phyloP scores from a whole-genome alignment of 2,329 filamentous ascomycete species.

The Domatiomyces catenatus region DNA sequence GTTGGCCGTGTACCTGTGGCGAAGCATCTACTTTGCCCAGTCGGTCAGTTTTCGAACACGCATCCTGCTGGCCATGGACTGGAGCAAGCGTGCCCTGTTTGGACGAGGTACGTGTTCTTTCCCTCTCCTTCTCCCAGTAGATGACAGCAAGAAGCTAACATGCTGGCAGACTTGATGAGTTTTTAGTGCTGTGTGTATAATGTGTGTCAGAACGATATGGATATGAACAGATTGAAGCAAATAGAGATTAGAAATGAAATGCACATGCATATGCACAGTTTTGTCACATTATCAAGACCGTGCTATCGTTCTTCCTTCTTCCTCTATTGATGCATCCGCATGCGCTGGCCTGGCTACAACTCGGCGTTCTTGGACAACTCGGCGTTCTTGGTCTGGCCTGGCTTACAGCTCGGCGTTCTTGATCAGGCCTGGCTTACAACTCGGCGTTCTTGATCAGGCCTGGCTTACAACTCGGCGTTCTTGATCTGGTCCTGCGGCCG shows the following conservation, averaged over 20 bases:
- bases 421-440: conserved; percentile 4
- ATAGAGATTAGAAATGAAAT: not conserved
- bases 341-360: too few relatives aligned
- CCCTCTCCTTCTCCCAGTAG: not conserved
- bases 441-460: conserved; percentile 14
- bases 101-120: conserved; percentile 76
- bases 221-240: not conserved
- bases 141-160: not conserved
- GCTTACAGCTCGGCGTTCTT: too few relatives aligned
- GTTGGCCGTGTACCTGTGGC: conserved; percentile 89
- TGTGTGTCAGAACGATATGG: not conserved
- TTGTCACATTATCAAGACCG: not conserved
- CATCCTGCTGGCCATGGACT: conserved; percentile 88
- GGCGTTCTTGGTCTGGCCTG: too few relatives aligned
- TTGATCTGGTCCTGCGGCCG: conserved; percentile 33
- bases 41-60: conserved; percentile 86
- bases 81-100: conserved; percentile 91
- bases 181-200: not conserved
- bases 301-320: not conserved
- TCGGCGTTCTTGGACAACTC: too few relatives aligned
- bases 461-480: conserved; percentile 11
- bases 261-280: not conserved
- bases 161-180: not conserved
- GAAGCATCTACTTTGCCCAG: conserved; percentile 92
- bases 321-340: too few relatives aligned